phyloP scores from a whole-genome alignment of 148 eudicot species.

The Linanthus parryae region DNA sequence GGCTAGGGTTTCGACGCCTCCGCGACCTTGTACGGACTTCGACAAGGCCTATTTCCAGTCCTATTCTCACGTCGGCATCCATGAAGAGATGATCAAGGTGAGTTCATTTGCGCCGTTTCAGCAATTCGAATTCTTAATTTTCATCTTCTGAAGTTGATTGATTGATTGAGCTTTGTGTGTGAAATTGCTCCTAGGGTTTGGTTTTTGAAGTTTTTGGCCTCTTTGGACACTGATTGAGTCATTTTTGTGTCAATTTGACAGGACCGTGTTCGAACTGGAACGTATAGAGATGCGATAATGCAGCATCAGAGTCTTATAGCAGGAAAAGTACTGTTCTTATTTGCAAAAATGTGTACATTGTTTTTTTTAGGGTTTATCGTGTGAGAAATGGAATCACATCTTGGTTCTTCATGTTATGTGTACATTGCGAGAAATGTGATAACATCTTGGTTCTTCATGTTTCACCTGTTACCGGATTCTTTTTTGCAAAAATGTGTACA shows the following conservation, averaged over 20 bases:
- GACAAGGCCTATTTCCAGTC: slow-evolving; percentile 92
- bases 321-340: slow-evolving; percentile 66
- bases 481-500: too few species aligned
- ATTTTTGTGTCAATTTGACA: slow-evolving; percentile 18
- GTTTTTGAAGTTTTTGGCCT: too few species aligned
- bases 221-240: neutral
- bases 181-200: neutral
- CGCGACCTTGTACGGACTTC: slow-evolving; percentile 78
- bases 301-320: slow-evolving; percentile 64
- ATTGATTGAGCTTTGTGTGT: neutral
- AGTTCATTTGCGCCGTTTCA: too few species aligned
- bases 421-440: too few species aligned
- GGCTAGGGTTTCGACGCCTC: slow-evolving; percentile 17
- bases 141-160: neutral
- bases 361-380: neutral
- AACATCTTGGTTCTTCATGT: too few species aligned
- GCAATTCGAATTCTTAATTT: too few species aligned
- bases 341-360: neutral
- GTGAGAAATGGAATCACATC: too few species aligned
- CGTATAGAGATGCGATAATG: slow-evolving; percentile 81
- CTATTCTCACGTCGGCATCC: slow-evolving; percentile 94
- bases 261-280: slow-evolving; percentile 94
- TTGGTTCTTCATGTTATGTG: too few species aligned
- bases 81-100: slow-evolving; percentile 99
- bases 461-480: too few species aligned